Evolutionary conservation across 2,329 filamentous ascomycete genomes (phyloP).

Genomic region (Colletotrichum musicola): DNA sequence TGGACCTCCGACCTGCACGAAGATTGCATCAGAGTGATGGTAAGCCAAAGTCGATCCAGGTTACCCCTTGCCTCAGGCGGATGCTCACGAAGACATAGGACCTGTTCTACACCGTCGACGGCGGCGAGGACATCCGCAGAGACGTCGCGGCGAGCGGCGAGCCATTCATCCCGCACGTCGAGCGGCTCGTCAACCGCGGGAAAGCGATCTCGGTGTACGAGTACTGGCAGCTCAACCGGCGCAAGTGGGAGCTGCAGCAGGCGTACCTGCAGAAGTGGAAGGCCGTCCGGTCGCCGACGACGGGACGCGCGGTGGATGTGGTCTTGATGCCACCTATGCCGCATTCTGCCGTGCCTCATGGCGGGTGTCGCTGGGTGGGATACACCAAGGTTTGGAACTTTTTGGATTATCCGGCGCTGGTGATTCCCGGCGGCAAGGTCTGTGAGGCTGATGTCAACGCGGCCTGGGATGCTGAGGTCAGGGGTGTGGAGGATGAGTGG

Average conservation of each 20-base stretch:
- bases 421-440: constrained; percentile 50
- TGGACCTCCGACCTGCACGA: constrained; percentile 66
- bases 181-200: constrained; percentile 65
- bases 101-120: constrained; percentile 71
- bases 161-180: constrained; percentile 69
- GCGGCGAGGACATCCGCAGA: constrained; percentile 71
- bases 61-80: not conserved
- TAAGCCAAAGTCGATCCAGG: constrained; percentile 40
- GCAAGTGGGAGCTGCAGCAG: constrained; percentile 59
- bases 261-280: constrained; percentile 69
- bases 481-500: constrained; percentile 21
- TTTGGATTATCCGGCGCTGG: constrained; percentile 52
- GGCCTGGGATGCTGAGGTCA: constrained; percentile 39
- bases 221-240: constrained; percentile 76
- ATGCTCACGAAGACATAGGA: constrained; percentile 54
- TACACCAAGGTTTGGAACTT: constrained; percentile 55
- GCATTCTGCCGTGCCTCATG: constrained; percentile 66
- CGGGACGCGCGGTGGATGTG: constrained; percentile 64
- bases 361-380: constrained; percentile 60
- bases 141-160: constrained; percentile 69
- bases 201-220: constrained; percentile 70
- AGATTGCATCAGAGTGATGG: constrained; percentile 69
- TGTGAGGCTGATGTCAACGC: constrained; percentile 53
- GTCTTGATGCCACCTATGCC: constrained; percentile 71
- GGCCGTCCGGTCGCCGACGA: constrained; percentile 52